A percentile compares a stretch with the other conserved stretches of the same genome.
Evolutionary conservation across 108 stramenopile species (phyloP).

Genomic region (Cyclotella cryptica): DNA sequence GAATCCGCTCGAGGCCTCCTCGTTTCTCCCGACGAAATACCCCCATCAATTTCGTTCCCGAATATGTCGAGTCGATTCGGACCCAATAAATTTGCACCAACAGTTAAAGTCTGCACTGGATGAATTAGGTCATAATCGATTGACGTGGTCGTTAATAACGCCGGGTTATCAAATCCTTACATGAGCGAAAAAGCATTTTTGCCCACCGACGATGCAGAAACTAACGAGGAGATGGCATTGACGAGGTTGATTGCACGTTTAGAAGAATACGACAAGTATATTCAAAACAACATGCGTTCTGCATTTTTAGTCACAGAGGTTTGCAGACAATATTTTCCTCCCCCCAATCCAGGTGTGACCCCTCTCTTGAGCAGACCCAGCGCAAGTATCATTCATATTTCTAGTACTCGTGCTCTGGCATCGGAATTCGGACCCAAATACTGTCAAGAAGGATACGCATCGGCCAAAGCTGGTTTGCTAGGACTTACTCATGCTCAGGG

Average conservation of each 20-base stretch:
- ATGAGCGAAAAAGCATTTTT: slow-evolving; percentile 12
- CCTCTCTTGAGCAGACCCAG: neutral
- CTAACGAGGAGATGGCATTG: neutral
- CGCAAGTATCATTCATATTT: slow-evolving; percentile 23
- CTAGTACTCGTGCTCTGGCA: slow-evolving; percentile 22
- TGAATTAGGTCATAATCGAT: slow-evolving; percentile 13
- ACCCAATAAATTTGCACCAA: slow-evolving; percentile 3
- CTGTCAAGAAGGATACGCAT: slow-evolving; percentile 29
- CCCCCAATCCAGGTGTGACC: neutral
- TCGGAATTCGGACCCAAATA: slow-evolving; percentile 15
- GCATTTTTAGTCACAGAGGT: slow-evolving; percentile 33
- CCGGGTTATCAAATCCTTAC: slow-evolving; percentile 18
- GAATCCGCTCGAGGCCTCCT: slow-evolving; percentile 6
- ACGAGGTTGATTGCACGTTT: slow-evolving; percentile 2
- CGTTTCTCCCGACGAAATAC: neutral
- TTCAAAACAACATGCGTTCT: slow-evolving; percentile 19
- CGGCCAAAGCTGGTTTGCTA: slow-evolving; percentile 28
- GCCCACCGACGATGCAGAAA: neutral
- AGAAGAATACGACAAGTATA: slow-evolving; percentile 18
- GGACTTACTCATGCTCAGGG: slow-evolving; percentile 31
- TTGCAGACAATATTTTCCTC: slow-evolving; percentile 23
- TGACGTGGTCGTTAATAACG: slow-evolving; percentile 23
- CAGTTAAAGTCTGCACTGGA: slow-evolving; percentile 20
- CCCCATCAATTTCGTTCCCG: slow-evolving; percentile 15
- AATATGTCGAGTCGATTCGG: slow-evolving; percentile 24